Conservation (phyloP, 371 early-diverging fungal species). For the Syncephalastrum racemosum region DNA sequence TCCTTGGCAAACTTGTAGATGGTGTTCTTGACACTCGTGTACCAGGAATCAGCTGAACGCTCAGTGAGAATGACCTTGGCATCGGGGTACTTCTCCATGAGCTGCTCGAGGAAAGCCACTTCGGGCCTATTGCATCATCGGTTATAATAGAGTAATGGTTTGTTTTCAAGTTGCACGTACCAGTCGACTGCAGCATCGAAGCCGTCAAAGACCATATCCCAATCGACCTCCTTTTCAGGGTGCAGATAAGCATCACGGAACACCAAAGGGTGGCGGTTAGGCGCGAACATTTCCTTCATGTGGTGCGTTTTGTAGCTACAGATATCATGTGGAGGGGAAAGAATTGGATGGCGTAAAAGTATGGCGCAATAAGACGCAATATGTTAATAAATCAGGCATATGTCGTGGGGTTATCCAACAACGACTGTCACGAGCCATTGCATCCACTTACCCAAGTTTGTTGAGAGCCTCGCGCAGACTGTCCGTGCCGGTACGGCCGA, state of each 20-base stretch:
- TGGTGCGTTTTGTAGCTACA: conserved; percentile 15
- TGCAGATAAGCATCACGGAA: conserved; percentile 23
- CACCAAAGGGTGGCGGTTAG: conserved; percentile 19
- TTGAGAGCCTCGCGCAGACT: conserved; percentile 30
- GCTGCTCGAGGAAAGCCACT: conserved; percentile 10
- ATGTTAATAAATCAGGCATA: background rate
- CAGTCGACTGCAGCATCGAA: conserved; percentile 37
- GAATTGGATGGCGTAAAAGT: too few relatives aligned
- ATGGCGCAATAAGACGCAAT: conserved; percentile 2
- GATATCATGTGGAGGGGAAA: too few relatives aligned
- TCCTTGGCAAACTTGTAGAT: conserved; percentile 8
- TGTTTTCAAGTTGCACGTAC: conserved; percentile 2
- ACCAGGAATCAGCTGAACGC: conserved; percentile 35
- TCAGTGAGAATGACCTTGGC: conserved; percentile 41
- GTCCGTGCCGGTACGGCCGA: conserved; percentile 38
- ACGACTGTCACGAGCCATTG: too few relatives aligned
- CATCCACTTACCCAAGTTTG: conserved; percentile 25
- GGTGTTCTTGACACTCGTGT: conserved; percentile 29
- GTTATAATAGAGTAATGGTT: too few relatives aligned
- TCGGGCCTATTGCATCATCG: conserved; percentile 29
- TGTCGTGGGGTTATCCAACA: too few relatives aligned
- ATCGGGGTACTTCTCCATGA: conserved; percentile 31
- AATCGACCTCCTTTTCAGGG: conserved; percentile 21
- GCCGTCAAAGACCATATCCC: conserved; percentile 26
- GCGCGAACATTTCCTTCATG: conserved; percentile 12